A percentile compares a stretch with the other conserved stretches of the same genome.
Conservation (phyloP, 352 stramenopile species). For the Globisporangium abappressorium region DNA sequence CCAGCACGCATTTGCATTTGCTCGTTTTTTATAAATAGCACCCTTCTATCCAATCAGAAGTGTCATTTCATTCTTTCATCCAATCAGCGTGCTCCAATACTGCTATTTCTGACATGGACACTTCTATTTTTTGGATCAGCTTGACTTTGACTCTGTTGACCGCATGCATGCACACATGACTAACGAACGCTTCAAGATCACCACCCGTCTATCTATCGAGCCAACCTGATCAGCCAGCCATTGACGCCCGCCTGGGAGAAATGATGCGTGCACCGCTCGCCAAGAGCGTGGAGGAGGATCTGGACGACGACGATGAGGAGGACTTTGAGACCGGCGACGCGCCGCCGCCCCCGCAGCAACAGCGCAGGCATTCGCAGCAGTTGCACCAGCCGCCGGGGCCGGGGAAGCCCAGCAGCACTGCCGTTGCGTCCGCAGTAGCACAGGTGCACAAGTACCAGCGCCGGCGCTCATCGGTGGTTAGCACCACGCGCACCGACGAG, state of each 20-base stretch:
- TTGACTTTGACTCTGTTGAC: background rate
- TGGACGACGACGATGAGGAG: conserved; percentile 19
- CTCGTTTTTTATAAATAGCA: conserved; percentile 6
- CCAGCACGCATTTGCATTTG: background rate
- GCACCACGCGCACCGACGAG: background rate
- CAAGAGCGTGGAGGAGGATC: conserved; percentile 28
- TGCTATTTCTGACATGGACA: background rate
- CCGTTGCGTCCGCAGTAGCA: background rate
- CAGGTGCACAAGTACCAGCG: conserved; percentile 6
- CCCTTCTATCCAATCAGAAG: conserved; percentile 1
- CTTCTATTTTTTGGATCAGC: conserved; percentile 1
- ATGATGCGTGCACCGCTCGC: conserved; percentile 9
- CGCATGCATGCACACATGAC: background rate
- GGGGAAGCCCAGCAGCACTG: background rate
- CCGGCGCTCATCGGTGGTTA: conserved; percentile 11
- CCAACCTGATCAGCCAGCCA: background rate
- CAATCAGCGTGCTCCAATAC: background rate
- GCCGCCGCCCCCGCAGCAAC: background rate
- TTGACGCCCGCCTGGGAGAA: background rate
- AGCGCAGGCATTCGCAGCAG: background rate
- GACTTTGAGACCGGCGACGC: conserved; percentile 3
- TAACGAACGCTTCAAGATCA: background rate
- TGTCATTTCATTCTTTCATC: background rate
- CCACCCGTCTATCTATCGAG: background rate
- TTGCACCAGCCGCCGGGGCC: background rate